A percentile compares a stretch with the other conserved stretches of the same genome.
These are phyloP conservation scores for Aspergillus pseudoviridinutans DNA, from an alignment of 2,329 filamentous ascomycete genomes.

Conservation along the genomic window DNA sequence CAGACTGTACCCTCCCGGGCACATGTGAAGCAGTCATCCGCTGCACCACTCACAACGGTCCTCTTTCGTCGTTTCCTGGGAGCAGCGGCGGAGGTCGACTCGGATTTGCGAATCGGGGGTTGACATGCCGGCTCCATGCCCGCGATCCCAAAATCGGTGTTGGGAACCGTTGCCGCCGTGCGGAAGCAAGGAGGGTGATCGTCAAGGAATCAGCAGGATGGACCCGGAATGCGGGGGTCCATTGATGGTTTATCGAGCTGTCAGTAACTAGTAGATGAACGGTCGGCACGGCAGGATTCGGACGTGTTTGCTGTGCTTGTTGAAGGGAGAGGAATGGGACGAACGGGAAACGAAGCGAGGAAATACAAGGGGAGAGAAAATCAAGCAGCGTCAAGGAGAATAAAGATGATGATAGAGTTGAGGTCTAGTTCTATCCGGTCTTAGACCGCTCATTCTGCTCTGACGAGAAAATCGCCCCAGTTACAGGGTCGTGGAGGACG, in stretches of 20 bases:
- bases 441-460: neutral
- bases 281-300: neutral
- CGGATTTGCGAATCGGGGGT: constrained; percentile 23
- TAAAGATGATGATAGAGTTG: neutral
- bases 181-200: constrained; percentile 4
- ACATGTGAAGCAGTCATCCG: constrained; percentile 94
- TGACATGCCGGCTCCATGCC: constrained; percentile 20
- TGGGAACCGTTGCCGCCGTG: neutral
- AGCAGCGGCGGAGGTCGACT: constrained; percentile 20
- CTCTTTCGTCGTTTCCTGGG: constrained; percentile 74
- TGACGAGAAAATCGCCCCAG: neutral
- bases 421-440: neutral
- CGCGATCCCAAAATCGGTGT: neutral
- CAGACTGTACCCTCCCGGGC: constrained; percentile 78
- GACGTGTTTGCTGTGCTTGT: neutral
- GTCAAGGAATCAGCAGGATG: constrained; percentile 1
- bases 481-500: neutral
- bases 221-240: constrained; percentile 17
- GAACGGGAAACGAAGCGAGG: neutral
- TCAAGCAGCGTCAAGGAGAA: constrained; percentile 2
- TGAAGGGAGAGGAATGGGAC: neutral
- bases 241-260: constrained; percentile 3
- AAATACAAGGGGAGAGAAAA: neutral
- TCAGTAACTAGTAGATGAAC: neutral
- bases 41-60: constrained; percentile 80